Conservation (phyloP, 441 rosid species). For the Brassica hybrid region DNA sequence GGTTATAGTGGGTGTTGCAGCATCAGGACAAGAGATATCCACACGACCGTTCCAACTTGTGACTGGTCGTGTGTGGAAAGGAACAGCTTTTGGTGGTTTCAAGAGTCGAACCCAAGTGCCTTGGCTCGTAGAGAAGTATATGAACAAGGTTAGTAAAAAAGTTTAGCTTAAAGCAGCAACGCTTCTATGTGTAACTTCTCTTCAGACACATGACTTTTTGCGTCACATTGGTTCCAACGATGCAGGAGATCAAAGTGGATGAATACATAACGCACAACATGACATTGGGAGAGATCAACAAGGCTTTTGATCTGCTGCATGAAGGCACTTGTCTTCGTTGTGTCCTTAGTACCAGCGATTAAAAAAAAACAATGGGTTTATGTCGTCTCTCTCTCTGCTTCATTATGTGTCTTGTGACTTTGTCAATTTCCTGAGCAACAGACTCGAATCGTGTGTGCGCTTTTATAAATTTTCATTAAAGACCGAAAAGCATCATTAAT, state of each 20-base stretch:
- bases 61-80: conserved; percentile 99
- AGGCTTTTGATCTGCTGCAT: conserved; percentile 89
- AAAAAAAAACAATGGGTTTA: conserved; percentile 17
- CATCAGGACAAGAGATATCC: conserved; percentile 95
- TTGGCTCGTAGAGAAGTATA: conserved; percentile 92
- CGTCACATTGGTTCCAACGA: neutral
- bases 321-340: conserved; percentile 90
- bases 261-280: conserved; percentile 83
- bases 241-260: conserved; percentile 96
- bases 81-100: conserved; percentile 99
- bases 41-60: conserved; percentile 98
- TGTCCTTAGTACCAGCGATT: conserved; percentile 61
- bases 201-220: conserved; percentile 5
- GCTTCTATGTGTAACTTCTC: neutral
- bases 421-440: conserved; percentile 10
- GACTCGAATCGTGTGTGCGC: conserved; percentile 15
- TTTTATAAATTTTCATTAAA: neutral
- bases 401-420: conserved; percentile 4
- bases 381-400: conserved; percentile 8
- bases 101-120: conserved; percentile 98
- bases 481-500: neutral
- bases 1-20: conserved; percentile 95
- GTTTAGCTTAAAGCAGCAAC: neutral
- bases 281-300: conserved; percentile 78
- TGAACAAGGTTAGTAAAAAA: conserved; percentile 69